These are phyloP conservation scores for Boletellus ananas DNA, from an alignment of 768 basidiomycete genomes.

Conservation along the genomic window DNA sequence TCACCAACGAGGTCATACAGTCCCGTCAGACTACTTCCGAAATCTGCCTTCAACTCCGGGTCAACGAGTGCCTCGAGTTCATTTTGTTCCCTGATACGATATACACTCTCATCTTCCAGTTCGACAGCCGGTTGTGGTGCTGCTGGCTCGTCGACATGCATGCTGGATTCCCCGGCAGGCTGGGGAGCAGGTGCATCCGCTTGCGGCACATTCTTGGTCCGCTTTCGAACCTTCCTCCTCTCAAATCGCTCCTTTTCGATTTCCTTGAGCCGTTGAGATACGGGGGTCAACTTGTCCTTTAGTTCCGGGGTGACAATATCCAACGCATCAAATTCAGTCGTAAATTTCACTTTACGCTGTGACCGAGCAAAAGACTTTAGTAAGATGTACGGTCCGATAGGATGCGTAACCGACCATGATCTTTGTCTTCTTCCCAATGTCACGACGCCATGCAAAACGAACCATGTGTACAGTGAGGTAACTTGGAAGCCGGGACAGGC, in stretches of 20 bases:
- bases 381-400: background rate
- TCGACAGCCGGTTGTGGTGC: slow-evolving; percentile 23
- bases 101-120: slow-evolving; percentile 61
- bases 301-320: slow-evolving; percentile 82
- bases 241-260: slow-evolving; percentile 82
- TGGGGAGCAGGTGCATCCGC: slow-evolving; percentile 17
- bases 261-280: slow-evolving; percentile 68
- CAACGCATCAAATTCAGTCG: slow-evolving; percentile 79
- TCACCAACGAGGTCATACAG: slow-evolving; percentile 89
- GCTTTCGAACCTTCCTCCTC: slow-evolving; percentile 74
- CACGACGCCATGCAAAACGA: slow-evolving; percentile 90
- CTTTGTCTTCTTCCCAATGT: slow-evolving; percentile 91
- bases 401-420: slow-evolving; percentile 67
- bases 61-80: slow-evolving; percentile 65
- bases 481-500: slow-evolving; percentile 77
- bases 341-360: slow-evolving; percentile 90
- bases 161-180: slow-evolving; percentile 21
- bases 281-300: slow-evolving; percentile 63
- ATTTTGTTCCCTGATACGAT: slow-evolving; percentile 59
- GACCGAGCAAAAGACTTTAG: background rate
- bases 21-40: slow-evolving; percentile 73
- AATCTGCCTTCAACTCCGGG: slow-evolving; percentile 58
- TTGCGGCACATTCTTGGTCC: slow-evolving; percentile 47
- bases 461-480: slow-evolving; percentile 94
- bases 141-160: slow-evolving; percentile 48